Base-by-base conservation (phyloP, 257 asterid species). In the Gentiana straminea region DNA sequence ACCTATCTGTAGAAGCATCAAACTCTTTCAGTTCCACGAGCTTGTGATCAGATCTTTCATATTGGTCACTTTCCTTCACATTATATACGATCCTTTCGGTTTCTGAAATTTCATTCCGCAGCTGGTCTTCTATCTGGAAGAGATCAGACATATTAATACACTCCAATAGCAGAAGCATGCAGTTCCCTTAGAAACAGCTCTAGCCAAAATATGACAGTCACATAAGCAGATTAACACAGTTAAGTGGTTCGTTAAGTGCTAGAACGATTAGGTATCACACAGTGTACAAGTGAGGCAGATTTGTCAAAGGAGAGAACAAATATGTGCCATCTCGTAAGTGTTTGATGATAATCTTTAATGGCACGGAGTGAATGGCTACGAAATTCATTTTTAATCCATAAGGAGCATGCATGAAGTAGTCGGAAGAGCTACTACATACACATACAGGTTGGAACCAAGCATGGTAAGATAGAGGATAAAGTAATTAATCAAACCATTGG, bases 31-130 rank as follows among this genome's bases (percentile, higher is more conserved):
- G 51, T 59, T 55, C 78, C 15, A 51, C 56, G 53, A 59, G 57
- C 70, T 75, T 83, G 64, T 47, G 35, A 38, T 4, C 70, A 49
- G 74, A 66, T 64, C 67, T 74, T 61, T 74, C 83, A 38, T 32
- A 44, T 32, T 70, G 69, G 45, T 70, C 78, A 50, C 33, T 70
- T 55, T 60, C 72, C 69, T 62, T 74, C 61, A 63, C 51, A 57
- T 51, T 62, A 34, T 61, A 72, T 43, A 44, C 48, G 43, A 36
- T 69, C 57, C 37, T 73, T 74, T 70, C 74, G 49, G 61, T 70
- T 69, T 67, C 78, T 65, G 52, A 13, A 51, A 57, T 52, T 58
- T 52, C 33, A 62, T 63, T 66, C 44, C 63, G 80, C 46, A 62
- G 71, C 55, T 53, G 54, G 45, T 47, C 43, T 41, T 49, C 60